These are phyloP conservation scores for Cryptococcus neoformans DNA, from an alignment of 1,284 basidiomycete genomes.

Conservation along the genomic window DNA sequence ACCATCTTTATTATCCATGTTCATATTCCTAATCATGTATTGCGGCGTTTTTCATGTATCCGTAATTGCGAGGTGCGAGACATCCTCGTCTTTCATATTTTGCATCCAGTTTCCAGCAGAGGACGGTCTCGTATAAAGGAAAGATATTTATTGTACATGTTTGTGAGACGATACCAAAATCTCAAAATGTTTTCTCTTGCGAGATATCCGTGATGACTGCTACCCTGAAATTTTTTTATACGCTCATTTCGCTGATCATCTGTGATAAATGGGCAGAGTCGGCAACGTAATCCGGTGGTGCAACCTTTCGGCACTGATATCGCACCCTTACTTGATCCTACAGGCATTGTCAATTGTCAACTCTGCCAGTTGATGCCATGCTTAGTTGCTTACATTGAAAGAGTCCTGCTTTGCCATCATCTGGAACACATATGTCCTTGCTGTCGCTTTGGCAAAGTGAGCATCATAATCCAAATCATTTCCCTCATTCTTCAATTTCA, in stretches of 20 bases:
- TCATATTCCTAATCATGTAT: too few species aligned
- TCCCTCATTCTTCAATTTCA: conserved; percentile 66
- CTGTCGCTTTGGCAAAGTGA: conserved; percentile 64
- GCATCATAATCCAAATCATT: conserved; percentile 63
- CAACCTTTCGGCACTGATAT: conserved; percentile 71
- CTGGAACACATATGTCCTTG: conserved; percentile 74
- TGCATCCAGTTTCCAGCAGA: too few species aligned
- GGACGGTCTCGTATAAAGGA: too few species aligned
- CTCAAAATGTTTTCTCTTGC: too few species aligned
- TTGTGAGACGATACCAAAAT: too few species aligned
- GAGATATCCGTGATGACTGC: too few species aligned
- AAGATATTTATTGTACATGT: too few species aligned
- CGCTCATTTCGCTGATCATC: conserved; percentile 41
- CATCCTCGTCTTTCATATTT: too few species aligned
- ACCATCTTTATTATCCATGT: background rate
- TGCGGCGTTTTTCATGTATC: background rate
- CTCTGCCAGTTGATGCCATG: background rate
- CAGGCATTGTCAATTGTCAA: background rate
- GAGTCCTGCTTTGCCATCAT: conserved; percentile 86
- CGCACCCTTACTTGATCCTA: conserved; percentile 75
- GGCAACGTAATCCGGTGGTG: conserved; percentile 65
- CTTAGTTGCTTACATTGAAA: conserved; percentile 63
- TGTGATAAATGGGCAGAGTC: conserved; percentile 65
- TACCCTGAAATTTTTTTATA: conserved; percentile 8
- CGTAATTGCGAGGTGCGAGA: background rate